Conservation (phyloP, 345 rosid species). For the Salix viminalis region DNA sequence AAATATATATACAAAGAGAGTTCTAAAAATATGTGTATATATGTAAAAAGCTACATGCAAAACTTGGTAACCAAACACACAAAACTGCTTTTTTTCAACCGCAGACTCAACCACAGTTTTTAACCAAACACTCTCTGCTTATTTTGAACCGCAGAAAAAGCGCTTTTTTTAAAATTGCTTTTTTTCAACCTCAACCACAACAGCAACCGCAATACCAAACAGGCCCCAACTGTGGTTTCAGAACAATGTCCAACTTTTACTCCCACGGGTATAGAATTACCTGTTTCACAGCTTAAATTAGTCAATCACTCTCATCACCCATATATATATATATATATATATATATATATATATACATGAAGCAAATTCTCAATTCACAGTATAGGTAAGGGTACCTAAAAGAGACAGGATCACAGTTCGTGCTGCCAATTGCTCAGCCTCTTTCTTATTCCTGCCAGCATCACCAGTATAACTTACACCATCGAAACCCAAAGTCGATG, state of each 20-base stretch:
- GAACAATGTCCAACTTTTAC: background rate
- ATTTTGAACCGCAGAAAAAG: too few species aligned
- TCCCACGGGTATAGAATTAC: background rate
- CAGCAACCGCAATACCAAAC: too few species aligned
- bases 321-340: background rate
- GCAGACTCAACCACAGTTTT: too few species aligned
- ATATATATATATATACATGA: background rate
- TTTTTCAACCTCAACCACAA: too few species aligned
- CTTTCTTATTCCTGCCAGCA: slow-evolving; percentile 35
- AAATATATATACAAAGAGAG: too few species aligned
- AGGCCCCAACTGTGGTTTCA: background rate
- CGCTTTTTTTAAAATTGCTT: too few species aligned
- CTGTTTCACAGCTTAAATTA: slow-evolving; percentile 17
- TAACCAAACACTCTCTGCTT: too few species aligned
- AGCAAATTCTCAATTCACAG: background rate
- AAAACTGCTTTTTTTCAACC: too few species aligned
- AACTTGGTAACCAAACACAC: too few species aligned
- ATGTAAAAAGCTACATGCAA: too few species aligned
- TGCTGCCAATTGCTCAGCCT: slow-evolving; percentile 51
- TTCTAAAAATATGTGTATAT: too few species aligned
- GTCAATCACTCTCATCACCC: background rate
- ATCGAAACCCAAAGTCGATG: slow-evolving; percentile 28
- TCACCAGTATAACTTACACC: slow-evolving; percentile 28
- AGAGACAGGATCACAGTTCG: slow-evolving; percentile 33
- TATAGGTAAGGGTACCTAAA: slow-evolving; percentile 20